Conservation (phyloP, 768 basidiomycete species). For the Podaxis sp. region DNA sequence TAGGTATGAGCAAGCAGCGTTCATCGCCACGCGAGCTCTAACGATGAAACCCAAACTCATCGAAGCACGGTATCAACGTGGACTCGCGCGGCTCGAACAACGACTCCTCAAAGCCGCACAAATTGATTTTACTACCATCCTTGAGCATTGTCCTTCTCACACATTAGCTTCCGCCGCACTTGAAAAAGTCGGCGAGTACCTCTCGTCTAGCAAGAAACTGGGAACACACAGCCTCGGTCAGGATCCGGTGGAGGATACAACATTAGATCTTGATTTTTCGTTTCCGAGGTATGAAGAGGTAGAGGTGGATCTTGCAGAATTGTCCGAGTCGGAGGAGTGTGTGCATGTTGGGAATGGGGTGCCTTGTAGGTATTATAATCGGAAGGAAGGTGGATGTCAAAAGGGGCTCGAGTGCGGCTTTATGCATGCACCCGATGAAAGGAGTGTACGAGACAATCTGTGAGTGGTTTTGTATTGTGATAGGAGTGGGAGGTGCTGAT, state of each 20-base stretch:
- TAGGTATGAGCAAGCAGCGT: slow-evolving; percentile 36
- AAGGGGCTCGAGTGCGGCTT: slow-evolving; percentile 35
- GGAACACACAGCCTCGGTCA: not conserved
- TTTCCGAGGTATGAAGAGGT: slow-evolving; percentile 24
- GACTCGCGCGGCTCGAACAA: slow-evolving; percentile 34
- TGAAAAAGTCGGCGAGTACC: slow-evolving; percentile 16
- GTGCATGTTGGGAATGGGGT: slow-evolving; percentile 39
- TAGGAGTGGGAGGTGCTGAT: slow-evolving; percentile 14
- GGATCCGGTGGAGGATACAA: slow-evolving; percentile 8
- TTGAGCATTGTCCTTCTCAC: slow-evolving; percentile 20
- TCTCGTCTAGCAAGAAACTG: slow-evolving; percentile 11
- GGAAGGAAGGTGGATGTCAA: slow-evolving; percentile 30
- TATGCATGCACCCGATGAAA: slow-evolving; percentile 48
- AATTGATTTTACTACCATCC: slow-evolving; percentile 25
- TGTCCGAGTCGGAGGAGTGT: slow-evolving; percentile 52
- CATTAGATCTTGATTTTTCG: slow-evolving; percentile 14
- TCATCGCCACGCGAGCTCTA: slow-evolving; percentile 32
- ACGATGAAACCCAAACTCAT: slow-evolving; percentile 31
- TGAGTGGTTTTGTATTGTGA: slow-evolving; percentile 20
- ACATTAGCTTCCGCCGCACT: slow-evolving; percentile 10
- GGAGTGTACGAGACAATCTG: slow-evolving; percentile 47
- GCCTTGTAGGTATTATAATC: slow-evolving; percentile 53
- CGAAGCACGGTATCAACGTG: slow-evolving; percentile 38
- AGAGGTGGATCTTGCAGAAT: slow-evolving; percentile 24
- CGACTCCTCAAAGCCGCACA: slow-evolving; percentile 25